Evolutionary conservation across 306 rosid species (phyloP), one percentile per base, ranked within the genome.

Genomic region (Quercus engelmannii): DNA sequence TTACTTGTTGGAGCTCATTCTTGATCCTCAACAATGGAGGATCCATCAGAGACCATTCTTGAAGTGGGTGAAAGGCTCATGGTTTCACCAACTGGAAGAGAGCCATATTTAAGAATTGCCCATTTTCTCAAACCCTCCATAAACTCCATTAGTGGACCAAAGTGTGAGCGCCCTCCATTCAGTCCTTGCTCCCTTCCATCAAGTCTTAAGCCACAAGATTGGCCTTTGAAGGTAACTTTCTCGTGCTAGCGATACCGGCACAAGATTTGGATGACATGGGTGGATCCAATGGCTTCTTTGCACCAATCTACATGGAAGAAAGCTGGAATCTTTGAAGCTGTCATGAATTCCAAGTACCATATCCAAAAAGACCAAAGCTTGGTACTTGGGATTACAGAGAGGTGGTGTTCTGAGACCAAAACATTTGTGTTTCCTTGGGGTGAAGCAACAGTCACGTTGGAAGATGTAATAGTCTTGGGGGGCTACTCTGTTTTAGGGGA

Each of bases 401-500:
- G 71, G 21, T 86, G 89, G 90, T 70, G 85, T 74, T n/a, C 76
- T 46, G 19, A 78, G 63, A 86, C 89, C 7, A 90, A 86, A 1
- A 85, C 87, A 0, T 85, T 85, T 14, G 30, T 86, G 19, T 90
- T 88, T 62, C 81, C 91, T 0, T 88, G 90, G 90, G 91, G 76
- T 38, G 92, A 86, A 79, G 89, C 87, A 12, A 85, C 91, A 0
- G 78, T 90, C 71, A 87, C 92, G 0, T 76, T 91, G 82, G 92
- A 91, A 76, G 95, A 91, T 80, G 69, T 87, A 1, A 76, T 84
- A 84, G 65, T 88, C 31, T 68, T 78, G 17, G 77, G 82, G 4
- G 76, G 82, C 7, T 82, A 28, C 43, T 74, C 79, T 3, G 79
- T 82, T 63, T 73, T 77, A 54, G 85, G 82, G 0, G 71, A 73